phyloP scores from a whole-genome alignment of 805 yeast genomes.

The Candida morakotiae region DNA sequence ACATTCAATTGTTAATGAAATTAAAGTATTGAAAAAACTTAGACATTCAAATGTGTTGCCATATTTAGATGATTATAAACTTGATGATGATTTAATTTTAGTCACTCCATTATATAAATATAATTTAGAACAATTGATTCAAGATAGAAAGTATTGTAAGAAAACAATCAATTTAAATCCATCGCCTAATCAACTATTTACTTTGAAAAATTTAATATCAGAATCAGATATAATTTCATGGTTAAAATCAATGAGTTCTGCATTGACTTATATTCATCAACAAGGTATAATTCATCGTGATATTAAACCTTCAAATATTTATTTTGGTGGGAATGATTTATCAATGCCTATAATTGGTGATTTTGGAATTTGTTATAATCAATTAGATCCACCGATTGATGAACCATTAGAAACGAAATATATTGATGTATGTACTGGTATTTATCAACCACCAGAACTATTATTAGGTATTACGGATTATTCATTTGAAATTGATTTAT shows the following conservation, averaged over 20 bases:
- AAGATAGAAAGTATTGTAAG: conserved; percentile 11
- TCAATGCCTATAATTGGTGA: conserved; percentile 47
- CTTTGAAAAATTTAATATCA: conserved; percentile 2
- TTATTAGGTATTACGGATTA: conserved; percentile 58
- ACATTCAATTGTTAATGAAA: conserved; percentile 31
- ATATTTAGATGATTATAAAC: conserved; percentile 17
- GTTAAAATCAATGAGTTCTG: conserved; percentile 14
- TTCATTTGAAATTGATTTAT: conserved; percentile 55
- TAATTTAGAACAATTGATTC: conserved; percentile 22
- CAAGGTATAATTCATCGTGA: conserved; percentile 39
- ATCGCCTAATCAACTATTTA: conserved; percentile 14
- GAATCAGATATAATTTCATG: conserved; percentile 2
- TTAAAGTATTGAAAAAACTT: conserved; percentile 21
- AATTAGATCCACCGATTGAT: neutral
- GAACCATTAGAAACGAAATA: conserved; percentile 38
- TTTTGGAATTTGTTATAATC: conserved; percentile 52
- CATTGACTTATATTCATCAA: conserved; percentile 26
- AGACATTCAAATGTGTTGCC: conserved; percentile 14
- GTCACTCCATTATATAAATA: conserved; percentile 28
- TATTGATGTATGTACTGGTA: conserved; percentile 63
- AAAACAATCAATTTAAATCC: conserved; percentile 21
- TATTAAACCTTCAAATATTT: conserved; percentile 35
- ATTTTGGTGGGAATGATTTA: conserved; percentile 15
- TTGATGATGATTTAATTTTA: conserved; percentile 29
- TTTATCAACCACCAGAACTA: conserved; percentile 72